Conservation (phyloP, 2,329 filamentous ascomycete species). For the Colletotrichum zoysiae region DNA sequence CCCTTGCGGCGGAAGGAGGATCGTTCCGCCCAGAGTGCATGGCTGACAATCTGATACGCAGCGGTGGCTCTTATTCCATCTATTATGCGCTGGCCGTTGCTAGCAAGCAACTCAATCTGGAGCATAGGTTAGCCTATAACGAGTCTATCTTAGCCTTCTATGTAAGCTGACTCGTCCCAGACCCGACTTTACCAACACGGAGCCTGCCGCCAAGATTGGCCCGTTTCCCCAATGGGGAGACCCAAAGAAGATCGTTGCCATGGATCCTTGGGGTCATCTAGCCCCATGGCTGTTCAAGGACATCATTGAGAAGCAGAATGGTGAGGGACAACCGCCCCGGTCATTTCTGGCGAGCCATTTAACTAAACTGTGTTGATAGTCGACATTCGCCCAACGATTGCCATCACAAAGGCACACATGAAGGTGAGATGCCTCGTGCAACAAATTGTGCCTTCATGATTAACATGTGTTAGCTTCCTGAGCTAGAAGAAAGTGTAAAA, state of each 20-base stretch:
- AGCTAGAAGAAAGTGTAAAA: conserved; percentile 89
- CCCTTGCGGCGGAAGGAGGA: background rate
- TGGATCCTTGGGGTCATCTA: conserved; percentile 95
- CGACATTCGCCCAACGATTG: conserved; percentile 91
- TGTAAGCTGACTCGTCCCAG: conserved; percentile 47
- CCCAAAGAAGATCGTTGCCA: conserved; percentile 93
- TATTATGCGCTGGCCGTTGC: conserved; percentile 95
- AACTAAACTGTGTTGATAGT: conserved; percentile 56
- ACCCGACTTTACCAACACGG: conserved; percentile 79
- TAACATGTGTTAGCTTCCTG: conserved; percentile 72
- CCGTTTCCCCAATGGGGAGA: conserved; percentile 92
- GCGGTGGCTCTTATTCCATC: conserved; percentile 92
- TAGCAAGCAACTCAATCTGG: conserved; percentile 85
- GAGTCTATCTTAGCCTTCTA: background rate
- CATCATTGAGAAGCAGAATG: conserved; percentile 79
- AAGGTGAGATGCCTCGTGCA: conserved; percentile 60
- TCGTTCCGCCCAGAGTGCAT: no score
- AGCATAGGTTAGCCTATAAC: conserved; percentile 71
- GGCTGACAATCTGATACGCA: conserved; percentile 39
- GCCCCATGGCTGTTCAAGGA: conserved; percentile 87
- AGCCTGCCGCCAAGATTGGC: conserved; percentile 90
- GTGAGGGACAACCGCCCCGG: conserved; percentile 51
- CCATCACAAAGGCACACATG: conserved; percentile 94
- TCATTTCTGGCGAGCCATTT: background rate
- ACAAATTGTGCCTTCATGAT: background rate